Evolutionary conservation across 129 eudicot genomes (phyloP), one percentile per base, ranked within the genome.

Genomic region (Apium graveolens): DNA sequence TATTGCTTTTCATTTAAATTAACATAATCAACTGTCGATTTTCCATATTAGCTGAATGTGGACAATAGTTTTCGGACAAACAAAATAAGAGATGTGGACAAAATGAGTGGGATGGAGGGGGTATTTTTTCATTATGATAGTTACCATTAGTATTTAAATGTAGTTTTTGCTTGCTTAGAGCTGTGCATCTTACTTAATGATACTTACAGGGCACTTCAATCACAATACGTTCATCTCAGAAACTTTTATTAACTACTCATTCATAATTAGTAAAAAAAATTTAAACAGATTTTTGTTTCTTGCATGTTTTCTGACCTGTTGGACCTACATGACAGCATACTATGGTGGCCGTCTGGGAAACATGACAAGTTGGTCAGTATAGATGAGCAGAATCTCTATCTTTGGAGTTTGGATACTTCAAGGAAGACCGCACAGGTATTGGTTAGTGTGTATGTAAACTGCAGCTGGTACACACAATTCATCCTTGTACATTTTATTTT

Each of bases 271-370:
- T 60, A 13, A 39, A 46, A 62, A 7, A 44, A 39, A 27, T 20
- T 57, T 16, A 14, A 39, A 73, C 35, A 73, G 44, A 10, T 73
- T 48, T 76, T 57, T 78, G 37, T 63, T 63, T 38, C 70, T 63
- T 31, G 35, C 72, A 31, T 0, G 24, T 66, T 31, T 66, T 31
- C 10, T 32, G 24, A 31, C 9, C 6, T 66, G 38, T 16, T 66
- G 39, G 38, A 66, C 39, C 45, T 77, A 49, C 49, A 76, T 85
- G 78, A 49, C 91, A 91, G 98, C 83, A 90, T 86, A 78, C 88
- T 95, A 55, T 95, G 99, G 99, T 95, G 99, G 97, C 97, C 97
- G 46, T 83, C 97, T 78, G 99, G 96, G 81, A 90, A 93, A 79
- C 97, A 92, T 83, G 99, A 92, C 83, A 95, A 92, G 78, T 77